Evolutionary conservation across 2,329 filamentous ascomycete genomes (phyloP).

Genomic region (Monilinia polystroma): DNA sequence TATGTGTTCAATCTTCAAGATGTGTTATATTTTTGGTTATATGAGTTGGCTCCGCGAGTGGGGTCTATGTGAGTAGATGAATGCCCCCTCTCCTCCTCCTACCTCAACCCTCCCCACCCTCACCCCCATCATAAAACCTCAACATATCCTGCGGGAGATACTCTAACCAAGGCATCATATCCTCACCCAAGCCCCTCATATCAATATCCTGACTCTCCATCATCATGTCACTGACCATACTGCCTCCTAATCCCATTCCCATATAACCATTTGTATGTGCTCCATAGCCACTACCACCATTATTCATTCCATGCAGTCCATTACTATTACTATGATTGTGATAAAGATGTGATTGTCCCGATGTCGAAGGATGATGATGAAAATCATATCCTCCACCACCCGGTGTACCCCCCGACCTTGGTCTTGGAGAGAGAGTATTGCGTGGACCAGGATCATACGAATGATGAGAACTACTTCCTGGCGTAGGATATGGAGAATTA

Average conservation of each 20-base stretch:
- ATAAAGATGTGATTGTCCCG: background rate
- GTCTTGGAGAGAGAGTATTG: conserved; percentile 16
- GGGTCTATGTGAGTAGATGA: too few relatives aligned
- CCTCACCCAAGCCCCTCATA: conserved; percentile 65
- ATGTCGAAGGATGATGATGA: background rate
- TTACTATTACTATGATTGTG: conserved; percentile 7
- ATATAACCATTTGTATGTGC: conserved; percentile 27
- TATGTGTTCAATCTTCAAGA: too few relatives aligned
- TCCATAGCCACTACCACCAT: conserved; percentile 21
- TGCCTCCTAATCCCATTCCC: conserved; percentile 36
- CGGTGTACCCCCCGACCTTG: background rate
- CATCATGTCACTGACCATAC: conserved; percentile 51
- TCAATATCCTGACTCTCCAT: conserved; percentile 78
- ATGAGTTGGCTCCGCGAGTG: too few relatives aligned
- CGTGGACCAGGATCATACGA: conserved; percentile 25
- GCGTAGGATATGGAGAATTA: conserved; percentile 44
- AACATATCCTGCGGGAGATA: conserved; percentile 68
- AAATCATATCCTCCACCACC: conserved; percentile 6
- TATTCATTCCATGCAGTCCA: conserved; percentile 15
- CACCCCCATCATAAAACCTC: conserved; percentile 49
- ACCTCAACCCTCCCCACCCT: background rate
- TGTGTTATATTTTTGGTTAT: too few relatives aligned
- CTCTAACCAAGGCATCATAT: conserved; percentile 74
- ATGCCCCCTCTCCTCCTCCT: too few relatives aligned
- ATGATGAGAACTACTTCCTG: conserved; percentile 25